phyloP scores from a whole-genome alignment of 2,329 filamentous ascomycete species.

The Cytospora mali region DNA sequence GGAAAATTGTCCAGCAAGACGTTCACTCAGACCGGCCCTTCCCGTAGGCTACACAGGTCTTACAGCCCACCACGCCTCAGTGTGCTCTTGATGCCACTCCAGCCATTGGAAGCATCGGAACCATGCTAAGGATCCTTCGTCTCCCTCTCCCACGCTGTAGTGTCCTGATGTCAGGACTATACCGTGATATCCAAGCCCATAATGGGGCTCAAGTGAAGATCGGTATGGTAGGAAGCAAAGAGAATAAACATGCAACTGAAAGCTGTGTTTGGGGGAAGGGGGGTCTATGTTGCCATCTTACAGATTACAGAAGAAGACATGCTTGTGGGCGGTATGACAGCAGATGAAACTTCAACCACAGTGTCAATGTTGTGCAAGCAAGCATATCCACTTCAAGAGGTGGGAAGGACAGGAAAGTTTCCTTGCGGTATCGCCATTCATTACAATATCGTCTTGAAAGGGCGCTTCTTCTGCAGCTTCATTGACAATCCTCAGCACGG shows the following conservation, averaged over 20 bases:
- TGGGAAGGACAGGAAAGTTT: background rate
- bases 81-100: background rate
- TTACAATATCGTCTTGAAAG: background rate
- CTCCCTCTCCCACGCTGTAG: background rate
- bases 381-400: background rate
- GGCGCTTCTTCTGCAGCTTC: background rate
- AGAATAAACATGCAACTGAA: background rate
- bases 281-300: background rate
- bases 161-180: background rate
- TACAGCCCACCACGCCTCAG: background rate
- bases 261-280: background rate
- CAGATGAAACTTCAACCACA: conserved; percentile 8
- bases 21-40: background rate
- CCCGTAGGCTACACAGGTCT: background rate
- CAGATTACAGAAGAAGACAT: background rate
- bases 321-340: conserved; percentile 20
- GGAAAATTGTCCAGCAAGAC: background rate
- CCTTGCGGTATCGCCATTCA: background rate
- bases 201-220: background rate
- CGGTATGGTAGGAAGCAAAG: background rate
- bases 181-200: background rate
- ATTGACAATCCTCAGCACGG: background rate
- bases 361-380: background rate
- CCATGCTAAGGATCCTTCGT: background rate
- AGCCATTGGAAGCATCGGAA: background rate